Evolutionary conservation across 2,329 filamentous ascomycete species (phyloP).

Genomic region (Westerdykella sp.): DNA sequence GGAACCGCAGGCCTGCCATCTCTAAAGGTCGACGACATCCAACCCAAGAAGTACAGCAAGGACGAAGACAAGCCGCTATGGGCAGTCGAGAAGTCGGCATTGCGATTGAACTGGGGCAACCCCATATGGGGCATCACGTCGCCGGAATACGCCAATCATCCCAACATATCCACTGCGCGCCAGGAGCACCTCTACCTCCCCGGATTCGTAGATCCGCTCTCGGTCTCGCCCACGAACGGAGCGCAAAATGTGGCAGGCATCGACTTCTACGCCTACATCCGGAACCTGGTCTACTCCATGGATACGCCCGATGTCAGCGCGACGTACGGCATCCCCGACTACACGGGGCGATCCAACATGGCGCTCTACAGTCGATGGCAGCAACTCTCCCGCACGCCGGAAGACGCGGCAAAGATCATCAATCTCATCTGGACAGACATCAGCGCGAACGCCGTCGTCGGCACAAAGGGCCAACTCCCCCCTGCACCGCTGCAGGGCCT

Average conservation of each 20-base stretch:
- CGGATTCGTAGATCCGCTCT: slow-evolving; percentile 9
- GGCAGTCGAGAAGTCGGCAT: slow-evolving; percentile 34
- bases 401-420: slow-evolving; percentile 31
- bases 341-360: slow-evolving; percentile 35
- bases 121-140: slow-evolving; percentile 41
- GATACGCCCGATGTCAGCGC: slow-evolving; percentile 1
- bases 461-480: slow-evolving; percentile 24
- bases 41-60: slow-evolving; percentile 34
- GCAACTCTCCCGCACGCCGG: slow-evolving; percentile 23
- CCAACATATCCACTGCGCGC: slow-evolving; percentile 33
- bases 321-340: slow-evolving; percentile 20
- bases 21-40: slow-evolving; percentile 32
- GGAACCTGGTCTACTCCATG: slow-evolving; percentile 16
- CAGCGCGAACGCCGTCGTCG: slow-evolving; percentile 40
- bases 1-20: slow-evolving; percentile 34
- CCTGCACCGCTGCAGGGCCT: slow-evolving; percentile 5
- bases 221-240: slow-evolving; percentile 2
- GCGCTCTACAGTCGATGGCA: slow-evolving; percentile 42
- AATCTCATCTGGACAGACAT: slow-evolving; percentile 45
- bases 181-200: slow-evolving; percentile 29
- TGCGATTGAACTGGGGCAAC: slow-evolving; percentile 10
- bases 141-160: slow-evolving; percentile 22
- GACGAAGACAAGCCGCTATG: slow-evolving; percentile 32
- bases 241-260: slow-evolving; percentile 32
- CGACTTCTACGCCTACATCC: slow-evolving; percentile 26